Percentiles rank a stretch among this genome's conserved stretches.
Conservation (phyloP, 106 monocot species). For the Cymbidium sinense region DNA sequence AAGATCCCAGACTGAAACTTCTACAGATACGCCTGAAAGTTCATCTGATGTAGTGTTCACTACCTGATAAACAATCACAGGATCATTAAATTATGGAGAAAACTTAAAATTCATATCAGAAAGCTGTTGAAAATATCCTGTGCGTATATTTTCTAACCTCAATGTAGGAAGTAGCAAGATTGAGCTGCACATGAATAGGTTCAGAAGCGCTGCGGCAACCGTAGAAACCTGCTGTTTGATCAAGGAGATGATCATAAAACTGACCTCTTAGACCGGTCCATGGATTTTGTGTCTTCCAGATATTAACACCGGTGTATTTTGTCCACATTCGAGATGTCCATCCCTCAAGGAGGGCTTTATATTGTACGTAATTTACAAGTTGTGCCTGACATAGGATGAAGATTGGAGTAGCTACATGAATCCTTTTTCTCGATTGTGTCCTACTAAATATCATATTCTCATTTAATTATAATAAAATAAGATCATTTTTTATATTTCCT, state of each 20-base stretch:
- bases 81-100: background rate
- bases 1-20: slow-evolving; percentile 88
- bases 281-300: slow-evolving; percentile 98
- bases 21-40: slow-evolving; percentile 61
- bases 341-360: slow-evolving; percentile 90
- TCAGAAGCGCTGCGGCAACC: slow-evolving; percentile 96
- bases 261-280: slow-evolving; percentile 98
- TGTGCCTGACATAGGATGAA: slow-evolving; percentile 60
- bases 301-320: slow-evolving; percentile 86
- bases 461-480: too few species aligned
- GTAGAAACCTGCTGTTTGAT: slow-evolving; percentile 94
- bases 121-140: background rate
- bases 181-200: slow-evolving; percentile 91
- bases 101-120: too few species aligned
- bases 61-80: slow-evolving; percentile 31
- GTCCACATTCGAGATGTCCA: slow-evolving; percentile 97
- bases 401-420: too few species aligned
- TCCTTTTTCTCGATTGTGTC: too few species aligned
- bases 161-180: slow-evolving; percentile 60
- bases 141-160: slow-evolving; percentile 43
- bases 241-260: slow-evolving; percentile 95
- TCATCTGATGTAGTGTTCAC: slow-evolving; percentile 75
- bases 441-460: too few species aligned
- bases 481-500: too few species aligned
- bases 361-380: slow-evolving; percentile 91